phyloP scores from a whole-genome alignment of 2,329 filamentous ascomycete genomes.

The Hortaea werneckii region DNA sequence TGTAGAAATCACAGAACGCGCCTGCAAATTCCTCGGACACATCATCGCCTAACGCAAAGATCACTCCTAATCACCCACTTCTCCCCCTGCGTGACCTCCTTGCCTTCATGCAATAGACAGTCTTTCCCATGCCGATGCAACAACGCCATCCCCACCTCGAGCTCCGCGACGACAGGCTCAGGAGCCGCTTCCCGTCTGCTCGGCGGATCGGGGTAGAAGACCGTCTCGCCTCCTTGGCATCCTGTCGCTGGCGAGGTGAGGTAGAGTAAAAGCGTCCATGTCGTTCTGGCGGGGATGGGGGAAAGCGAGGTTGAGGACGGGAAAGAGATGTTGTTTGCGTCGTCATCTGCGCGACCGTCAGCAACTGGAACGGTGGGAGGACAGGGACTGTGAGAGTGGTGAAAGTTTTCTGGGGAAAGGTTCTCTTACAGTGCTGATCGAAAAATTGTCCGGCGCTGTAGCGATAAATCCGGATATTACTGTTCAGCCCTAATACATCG shows the following conservation, averaged over 20 bases:
- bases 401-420: neutral
- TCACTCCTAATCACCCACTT: constrained; percentile 89
- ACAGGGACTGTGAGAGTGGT: neutral
- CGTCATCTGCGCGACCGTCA: constrained; percentile 55
- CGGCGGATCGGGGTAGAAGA: constrained; percentile 66
- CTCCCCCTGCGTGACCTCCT: constrained; percentile 67
- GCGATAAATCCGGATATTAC: constrained; percentile 81
- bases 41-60: constrained; percentile 53
- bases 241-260: constrained; percentile 65
- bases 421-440: constrained; percentile 72
- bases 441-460: constrained; percentile 84
- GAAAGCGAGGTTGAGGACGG: constrained; percentile 32
- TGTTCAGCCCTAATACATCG: constrained; percentile 69
- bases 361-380: neutral
- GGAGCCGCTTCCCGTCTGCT: constrained; percentile 28
- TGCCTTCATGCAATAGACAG: constrained; percentile 81
- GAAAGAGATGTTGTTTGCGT: constrained; percentile 64
- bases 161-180: constrained; percentile 56
- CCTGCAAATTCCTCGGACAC: too few species aligned
- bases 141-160: constrained; percentile 76
- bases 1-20: too few species aligned
- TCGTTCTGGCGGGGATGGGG: constrained; percentile 55
- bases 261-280: constrained; percentile 86
- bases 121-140: constrained; percentile 83
- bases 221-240: constrained; percentile 77